Percentiles rank a stretch among this genome's conserved stretches.
These are phyloP conservation scores for Phaeosphaeriaceae sp. DNA, from an alignment of 2,329 filamentous ascomycete genomes.

Conservation along the genomic window DNA sequence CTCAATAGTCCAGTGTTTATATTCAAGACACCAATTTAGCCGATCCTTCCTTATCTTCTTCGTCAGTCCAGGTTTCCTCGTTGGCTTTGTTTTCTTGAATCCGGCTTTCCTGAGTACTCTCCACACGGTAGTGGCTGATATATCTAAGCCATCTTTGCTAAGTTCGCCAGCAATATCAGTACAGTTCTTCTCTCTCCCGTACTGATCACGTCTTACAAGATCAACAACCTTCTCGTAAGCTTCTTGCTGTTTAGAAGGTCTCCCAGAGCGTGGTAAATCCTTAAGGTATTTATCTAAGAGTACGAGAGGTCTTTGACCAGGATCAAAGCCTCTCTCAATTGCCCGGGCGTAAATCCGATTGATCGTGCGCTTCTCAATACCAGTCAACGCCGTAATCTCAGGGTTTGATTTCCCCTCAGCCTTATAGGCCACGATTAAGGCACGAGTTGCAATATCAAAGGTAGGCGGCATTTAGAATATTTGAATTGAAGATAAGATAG, in stretches of 20 bases:
- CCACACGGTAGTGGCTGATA: neutral
- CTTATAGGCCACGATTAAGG: slow-evolving; percentile 1
- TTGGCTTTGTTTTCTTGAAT: too few relatives aligned
- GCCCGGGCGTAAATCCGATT: slow-evolving; percentile 4
- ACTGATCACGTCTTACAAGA: too few relatives aligned
- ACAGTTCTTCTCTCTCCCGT: slow-evolving; percentile 11
- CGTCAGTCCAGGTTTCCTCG: too few relatives aligned
- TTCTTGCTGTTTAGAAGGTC: slow-evolving; percentile 9
- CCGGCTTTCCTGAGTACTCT: too few relatives aligned
- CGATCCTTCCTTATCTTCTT: too few relatives aligned
- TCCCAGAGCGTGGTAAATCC: too few relatives aligned
- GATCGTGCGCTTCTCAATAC: neutral
- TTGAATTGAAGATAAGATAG: too few relatives aligned
- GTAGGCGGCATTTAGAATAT: too few relatives aligned
- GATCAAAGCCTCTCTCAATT: slow-evolving; percentile 15
- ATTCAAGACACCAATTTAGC: too few relatives aligned
- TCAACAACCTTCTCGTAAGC: slow-evolving; percentile 1
- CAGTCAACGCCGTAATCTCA: neutral
- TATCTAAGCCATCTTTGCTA: neutral
- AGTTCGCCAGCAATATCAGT: neutral
- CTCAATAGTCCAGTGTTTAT: too few relatives aligned
- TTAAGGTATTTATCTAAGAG: too few relatives aligned
- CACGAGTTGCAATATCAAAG: slow-evolving; percentile 7
- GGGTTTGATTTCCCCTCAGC: neutral
- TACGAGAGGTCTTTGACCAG: slow-evolving; percentile 8